phyloP scores from a whole-genome alignment of 1,284 basidiomycete species.

The Cryptococcus neoformans region DNA sequence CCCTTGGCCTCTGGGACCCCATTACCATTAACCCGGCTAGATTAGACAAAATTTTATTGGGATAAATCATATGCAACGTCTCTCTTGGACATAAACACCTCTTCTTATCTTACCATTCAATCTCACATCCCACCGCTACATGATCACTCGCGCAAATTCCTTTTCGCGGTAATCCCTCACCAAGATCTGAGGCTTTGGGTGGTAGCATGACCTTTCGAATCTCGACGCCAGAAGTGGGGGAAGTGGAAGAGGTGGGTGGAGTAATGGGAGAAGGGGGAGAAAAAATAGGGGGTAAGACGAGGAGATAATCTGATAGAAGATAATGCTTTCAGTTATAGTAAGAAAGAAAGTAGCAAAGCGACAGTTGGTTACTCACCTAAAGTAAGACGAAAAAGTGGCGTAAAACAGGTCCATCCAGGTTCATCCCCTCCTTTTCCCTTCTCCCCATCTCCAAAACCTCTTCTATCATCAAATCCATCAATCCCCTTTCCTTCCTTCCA shows the following conservation, averaged over 20 bases:
- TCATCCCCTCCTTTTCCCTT: slow-evolving; percentile 57
- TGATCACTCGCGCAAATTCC: slow-evolving; percentile 85
- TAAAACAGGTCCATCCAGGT: slow-evolving; percentile 54
- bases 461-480: slow-evolving; percentile 55
- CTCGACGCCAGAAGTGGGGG: slow-evolving; percentile 20
- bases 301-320: slow-evolving; percentile 71
- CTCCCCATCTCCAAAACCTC: slow-evolving; percentile 45
- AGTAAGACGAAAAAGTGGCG: slow-evolving; percentile 65
- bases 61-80: too few relatives aligned
- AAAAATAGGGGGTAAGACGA: slow-evolving; percentile 51
- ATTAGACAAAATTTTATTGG: too few relatives aligned
- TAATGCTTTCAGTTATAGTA: background rate
- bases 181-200: slow-evolving; percentile 61
- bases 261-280: background rate
- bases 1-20: too few relatives aligned
- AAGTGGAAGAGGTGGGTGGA: background rate
- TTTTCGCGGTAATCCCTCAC: slow-evolving; percentile 72
- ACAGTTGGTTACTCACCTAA: slow-evolving; percentile 56
- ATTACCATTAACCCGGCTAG: too few relatives aligned
- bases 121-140: slow-evolving; percentile 60
- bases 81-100: too few relatives aligned
- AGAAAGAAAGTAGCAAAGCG: background rate
- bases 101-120: slow-evolving; percentile 4
- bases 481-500: slow-evolving; percentile 39
- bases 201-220: slow-evolving; percentile 66